These are phyloP conservation scores for Spinellus fusiger DNA, from an alignment of 192 early-diverging fungal genomes.

Conservation along the genomic window DNA sequence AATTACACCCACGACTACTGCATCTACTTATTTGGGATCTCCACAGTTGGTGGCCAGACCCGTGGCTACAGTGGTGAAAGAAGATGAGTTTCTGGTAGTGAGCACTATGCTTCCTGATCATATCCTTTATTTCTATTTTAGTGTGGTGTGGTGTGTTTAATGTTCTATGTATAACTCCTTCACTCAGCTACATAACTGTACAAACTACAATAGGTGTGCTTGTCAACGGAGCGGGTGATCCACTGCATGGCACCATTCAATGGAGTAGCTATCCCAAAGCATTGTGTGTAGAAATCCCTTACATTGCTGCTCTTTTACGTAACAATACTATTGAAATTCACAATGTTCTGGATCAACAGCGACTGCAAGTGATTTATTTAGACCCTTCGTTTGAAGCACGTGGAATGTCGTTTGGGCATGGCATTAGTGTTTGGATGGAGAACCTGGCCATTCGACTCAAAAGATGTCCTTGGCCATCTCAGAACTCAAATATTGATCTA, in stretches of 20 bases:
- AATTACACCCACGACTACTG: slow-evolving; percentile 3
- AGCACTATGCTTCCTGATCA: slow-evolving; percentile 33
- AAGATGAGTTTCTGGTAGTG: slow-evolving; percentile 69
- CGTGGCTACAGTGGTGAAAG: slow-evolving; percentile 50
- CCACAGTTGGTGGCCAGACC: slow-evolving; percentile 39
- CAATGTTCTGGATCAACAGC: slow-evolving; percentile 60
- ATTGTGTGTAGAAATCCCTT: slow-evolving; percentile 70
- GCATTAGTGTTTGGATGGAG: slow-evolving; percentile 44
- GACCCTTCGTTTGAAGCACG: slow-evolving; percentile 36
- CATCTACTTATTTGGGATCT: background rate
- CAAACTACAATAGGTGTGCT: slow-evolving; percentile 67
- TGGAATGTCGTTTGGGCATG: slow-evolving; percentile 46
- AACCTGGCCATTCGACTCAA: slow-evolving; percentile 26
- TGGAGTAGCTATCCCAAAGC: slow-evolving; percentile 48
- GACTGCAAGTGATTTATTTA: slow-evolving; percentile 47
- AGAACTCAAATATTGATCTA: background rate
- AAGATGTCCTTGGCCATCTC: slow-evolving; percentile 4
- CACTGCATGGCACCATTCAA: slow-evolving; percentile 59
- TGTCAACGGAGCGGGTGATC: slow-evolving; percentile 58
- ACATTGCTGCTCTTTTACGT: slow-evolving; percentile 59
- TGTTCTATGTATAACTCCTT: slow-evolving; percentile 14
- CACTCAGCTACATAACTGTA: slow-evolving; percentile 10
- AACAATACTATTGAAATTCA: slow-evolving; percentile 72
- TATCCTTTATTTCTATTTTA: slow-evolving; percentile 26
- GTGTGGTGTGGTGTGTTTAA: background rate